These are phyloP conservation scores for Blastocystis sp. DNA, from an alignment of 352 stramenopile species.

Conservation along the genomic window DNA sequence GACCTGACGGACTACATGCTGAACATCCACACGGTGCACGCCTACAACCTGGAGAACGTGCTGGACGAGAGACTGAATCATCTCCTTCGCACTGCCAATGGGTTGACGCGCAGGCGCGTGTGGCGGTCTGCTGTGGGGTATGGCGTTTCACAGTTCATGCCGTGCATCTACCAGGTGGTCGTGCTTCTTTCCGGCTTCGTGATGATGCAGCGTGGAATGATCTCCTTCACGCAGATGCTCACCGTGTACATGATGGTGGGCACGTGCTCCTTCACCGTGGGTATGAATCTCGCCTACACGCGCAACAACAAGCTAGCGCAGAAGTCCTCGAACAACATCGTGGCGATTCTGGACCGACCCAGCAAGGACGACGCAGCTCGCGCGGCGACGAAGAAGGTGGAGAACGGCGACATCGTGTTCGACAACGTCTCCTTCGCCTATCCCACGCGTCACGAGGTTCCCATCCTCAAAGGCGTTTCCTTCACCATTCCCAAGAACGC, in stretches of 20 bases:
- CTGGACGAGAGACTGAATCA: not conserved
- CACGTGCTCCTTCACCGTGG: not conserved
- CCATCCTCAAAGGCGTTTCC: constrained; percentile 83
- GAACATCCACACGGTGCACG: constrained; percentile 15
- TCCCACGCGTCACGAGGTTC: constrained; percentile 81
- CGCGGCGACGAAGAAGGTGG: constrained; percentile 17
- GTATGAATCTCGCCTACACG: constrained; percentile 28
- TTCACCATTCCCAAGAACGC: constrained; percentile 80
- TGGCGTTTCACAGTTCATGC: constrained; percentile 10
- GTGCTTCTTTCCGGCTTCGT: not conserved
- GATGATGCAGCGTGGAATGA: not conserved
- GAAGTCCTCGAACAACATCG: constrained; percentile 7
- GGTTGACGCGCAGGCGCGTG: not conserved
- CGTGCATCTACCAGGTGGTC: constrained; percentile 10
- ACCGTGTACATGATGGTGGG: constrained; percentile 30
- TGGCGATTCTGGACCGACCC: not conserved
- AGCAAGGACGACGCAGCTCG: constrained; percentile 25
- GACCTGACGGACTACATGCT: not conserved
- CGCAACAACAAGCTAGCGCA: constrained; percentile 1
- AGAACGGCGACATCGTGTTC: constrained; percentile 80
- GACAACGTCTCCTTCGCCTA: constrained; percentile 88
- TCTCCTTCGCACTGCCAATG: not conserved
- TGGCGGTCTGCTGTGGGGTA: not conserved
- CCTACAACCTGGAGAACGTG: not conserved
- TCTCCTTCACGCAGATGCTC: constrained; percentile 10